Base-by-base conservation (phyloP, 768 basidiomycete genomes). In the Tephrocybe sp. region DNA sequence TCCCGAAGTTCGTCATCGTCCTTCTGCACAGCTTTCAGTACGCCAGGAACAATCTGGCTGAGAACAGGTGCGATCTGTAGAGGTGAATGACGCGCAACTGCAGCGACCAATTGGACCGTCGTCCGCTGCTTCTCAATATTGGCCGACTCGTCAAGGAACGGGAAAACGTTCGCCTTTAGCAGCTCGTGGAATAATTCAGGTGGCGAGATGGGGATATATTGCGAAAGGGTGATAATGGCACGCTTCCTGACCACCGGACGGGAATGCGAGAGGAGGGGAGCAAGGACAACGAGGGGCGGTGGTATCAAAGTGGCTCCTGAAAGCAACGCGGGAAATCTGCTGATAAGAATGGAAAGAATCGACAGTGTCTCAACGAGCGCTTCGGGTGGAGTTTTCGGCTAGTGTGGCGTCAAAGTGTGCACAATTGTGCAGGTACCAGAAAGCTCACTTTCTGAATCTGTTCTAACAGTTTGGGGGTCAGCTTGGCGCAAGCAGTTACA, bases 181-280 rank as follows among this genome's bases (percentile, higher is more conserved):
- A 93, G 70, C n/a, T 77, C 69, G 1, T 74, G 65, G 63, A 90
- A 89, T 9, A 89, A 67, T 2, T 76, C 72, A 3, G 83, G 74
- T 34, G 80, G 81, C 8, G 87, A 86, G 37, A 83, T 81, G 14
- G 86, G 88, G 33, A 94, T 78, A 64, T 93, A 89, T 58, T 93
- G 90, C 0, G 92, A 88, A 36, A 93, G 67, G 0, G 93, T 91
- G 32, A 85, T 74, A 52, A 98, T 94, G 2, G 93, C 90, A 45
- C 94, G 88, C 73, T 98, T 98, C 45, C 95, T 84, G 47, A 98
- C 90, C 0, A 93, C 92, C 9, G 89, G 81, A 3, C 93, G 85
- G 7, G 78, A 62, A 69, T 88, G 90, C n/a, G 75, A 77, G 40
- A 92, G 79, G 25, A 90, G 78, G 32, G 83, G 90, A 0, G 81